phyloP scores from a whole-genome alignment of 306 rosid species.

The Chamaecrista fasciculata region DNA sequence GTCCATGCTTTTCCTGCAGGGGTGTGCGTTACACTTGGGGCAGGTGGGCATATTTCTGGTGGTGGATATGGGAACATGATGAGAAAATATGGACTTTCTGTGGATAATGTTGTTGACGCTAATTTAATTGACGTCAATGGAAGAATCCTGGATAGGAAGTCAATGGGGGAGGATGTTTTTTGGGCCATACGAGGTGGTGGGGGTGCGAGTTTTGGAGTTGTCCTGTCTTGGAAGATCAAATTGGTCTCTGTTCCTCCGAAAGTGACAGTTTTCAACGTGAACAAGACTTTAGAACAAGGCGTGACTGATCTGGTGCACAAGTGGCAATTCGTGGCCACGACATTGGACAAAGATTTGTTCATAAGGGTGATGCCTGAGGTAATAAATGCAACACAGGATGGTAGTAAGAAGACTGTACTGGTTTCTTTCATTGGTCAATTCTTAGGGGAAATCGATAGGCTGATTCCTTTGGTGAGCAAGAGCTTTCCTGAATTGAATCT shows the following conservation, averaged over 20 bases:
- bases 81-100: conserved; percentile 41
- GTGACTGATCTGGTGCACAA: conserved; percentile 38
- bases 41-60: conserved; percentile 37
- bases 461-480: conserved; percentile 26
- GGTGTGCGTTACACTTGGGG: conserved; percentile 21
- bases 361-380: not conserved
- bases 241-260: conserved; percentile 51
- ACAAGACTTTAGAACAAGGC: conserved; percentile 29
- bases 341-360: conserved; percentile 31
- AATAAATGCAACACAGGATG: conserved; percentile 1
- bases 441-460: conserved; percentile 32
- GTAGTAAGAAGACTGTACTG: conserved; percentile 11
- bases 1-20: conserved; percentile 36
- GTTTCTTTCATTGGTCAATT: conserved; percentile 33
- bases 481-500: conserved; percentile 52
- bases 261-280: conserved; percentile 50
- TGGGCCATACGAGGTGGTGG: conserved; percentile 49
- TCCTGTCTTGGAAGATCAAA: conserved; percentile 52
- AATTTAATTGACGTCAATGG: conserved; percentile 35
- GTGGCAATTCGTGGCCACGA: conserved; percentile 56
- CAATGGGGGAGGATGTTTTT: conserved; percentile 43
- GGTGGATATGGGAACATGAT: conserved; percentile 40
- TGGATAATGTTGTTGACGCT: conserved; percentile 37
- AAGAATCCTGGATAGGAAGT: conserved; percentile 11
- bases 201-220: conserved; percentile 61